Conservation (phyloP, 306 rosid species). For the Cicer chorassanicum region DNA sequence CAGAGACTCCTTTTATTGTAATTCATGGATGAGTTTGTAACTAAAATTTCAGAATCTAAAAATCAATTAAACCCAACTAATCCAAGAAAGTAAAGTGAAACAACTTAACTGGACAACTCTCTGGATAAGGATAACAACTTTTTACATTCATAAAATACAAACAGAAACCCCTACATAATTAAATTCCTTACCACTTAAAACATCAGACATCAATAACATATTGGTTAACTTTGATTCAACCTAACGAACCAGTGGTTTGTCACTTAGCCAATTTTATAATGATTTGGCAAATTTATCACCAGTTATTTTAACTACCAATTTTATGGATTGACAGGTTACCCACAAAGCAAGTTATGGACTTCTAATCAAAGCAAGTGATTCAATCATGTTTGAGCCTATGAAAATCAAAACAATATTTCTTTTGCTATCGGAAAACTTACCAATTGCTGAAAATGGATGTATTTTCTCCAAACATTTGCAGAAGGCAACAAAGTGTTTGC, state of each 20-base stretch:
- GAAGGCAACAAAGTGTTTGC: neutral
- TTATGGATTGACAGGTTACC: neutral
- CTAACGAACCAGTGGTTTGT: neutral
- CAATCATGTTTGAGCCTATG: neutral
- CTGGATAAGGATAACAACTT: neutral
- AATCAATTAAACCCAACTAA: neutral
- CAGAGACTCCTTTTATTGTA: neutral
- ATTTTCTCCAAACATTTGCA: neutral
- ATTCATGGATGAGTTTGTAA: neutral
- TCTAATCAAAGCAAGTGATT: neutral
- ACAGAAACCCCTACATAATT: neutral
- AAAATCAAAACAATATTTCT: neutral
- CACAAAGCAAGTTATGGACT: neutral
- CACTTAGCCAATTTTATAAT: neutral
- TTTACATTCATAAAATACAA: neutral
- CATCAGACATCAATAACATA: neutral
- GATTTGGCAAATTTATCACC: neutral
- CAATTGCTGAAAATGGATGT: neutral
- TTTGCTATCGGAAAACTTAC: neutral
- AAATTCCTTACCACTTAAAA: neutral
- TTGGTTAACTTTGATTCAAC: slow-evolving; percentile 17
- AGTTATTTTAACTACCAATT: neutral
- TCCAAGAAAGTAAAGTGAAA: neutral
- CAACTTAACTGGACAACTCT: neutral
- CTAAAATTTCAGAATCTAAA: neutral